Evolutionary conservation across 805 yeast genomes (phyloP), one percentile per base, ranked within the genome.

Genomic region (Lachancea sp.): DNA sequence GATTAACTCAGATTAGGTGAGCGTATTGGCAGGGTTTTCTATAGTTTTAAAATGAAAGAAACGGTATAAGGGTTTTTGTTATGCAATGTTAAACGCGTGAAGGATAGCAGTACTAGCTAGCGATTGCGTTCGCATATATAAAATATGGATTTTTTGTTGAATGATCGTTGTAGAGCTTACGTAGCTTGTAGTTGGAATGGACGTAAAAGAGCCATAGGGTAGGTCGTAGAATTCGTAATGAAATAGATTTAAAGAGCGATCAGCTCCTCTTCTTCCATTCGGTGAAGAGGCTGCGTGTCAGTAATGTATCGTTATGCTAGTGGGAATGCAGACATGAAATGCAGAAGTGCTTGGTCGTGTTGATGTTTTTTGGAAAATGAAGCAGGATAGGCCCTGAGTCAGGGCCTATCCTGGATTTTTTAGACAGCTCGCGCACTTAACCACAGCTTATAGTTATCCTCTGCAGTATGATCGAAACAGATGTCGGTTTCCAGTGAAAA

Each of bases 1-100:
- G 84, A 43, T 68, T 84, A 59, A 74, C 78, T 34, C 69, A 76
- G 48, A 75, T 77, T 37, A 63, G 71, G 29, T 74, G 30, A 58
- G 47, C 23, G 26, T 17, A 12, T 9, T 11, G 17, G 22, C 23
- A 15, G 9, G 16, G 19, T 8, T 29, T n/a, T 26, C n/a, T 26
- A 26, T 15, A 17, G 29, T 26, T 12, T n/a, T n/a, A n/a, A n/a
- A n/a, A n/a, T n/a, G n/a, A n/a, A n/a, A n/a, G n/a, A n/a, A n/a
- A n/a, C n/a, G n/a, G n/a, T n/a, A n/a, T n/a, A n/a, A n/a, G n/a
- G n/a, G n/a, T n/a, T n/a, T n/a, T n/a, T n/a, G n/a, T n/a, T n/a
- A n/a, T n/a, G n/a, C n/a, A n/a, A n/a, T n/a, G n/a, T n/a, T n/a
- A n/a, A n/a, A n/a, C n/a, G n/a, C n/a, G n/a, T n/a, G n/a, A n/a